These are phyloP conservation scores for Diaporthe sp. DNA, from an alignment of 2,329 filamentous ascomycete genomes.

Conservation along the genomic window DNA sequence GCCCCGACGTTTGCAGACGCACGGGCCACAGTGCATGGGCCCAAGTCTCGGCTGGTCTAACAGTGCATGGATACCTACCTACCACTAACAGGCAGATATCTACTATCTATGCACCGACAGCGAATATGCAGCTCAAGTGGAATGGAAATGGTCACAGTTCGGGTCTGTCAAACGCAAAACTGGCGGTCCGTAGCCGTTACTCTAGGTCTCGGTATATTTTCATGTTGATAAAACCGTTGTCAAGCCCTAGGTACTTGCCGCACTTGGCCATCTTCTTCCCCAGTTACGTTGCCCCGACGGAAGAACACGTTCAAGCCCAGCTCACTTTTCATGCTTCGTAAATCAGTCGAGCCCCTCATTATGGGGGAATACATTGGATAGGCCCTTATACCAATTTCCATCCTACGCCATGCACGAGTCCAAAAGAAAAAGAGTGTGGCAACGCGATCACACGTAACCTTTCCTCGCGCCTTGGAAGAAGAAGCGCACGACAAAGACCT, in stretches of 20 bases:
- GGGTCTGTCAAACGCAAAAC: not conserved
- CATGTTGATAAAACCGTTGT: not conserved
- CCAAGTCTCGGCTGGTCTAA: not conserved
- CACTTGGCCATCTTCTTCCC: not conserved
- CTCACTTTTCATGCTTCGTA: conserved; percentile 38
- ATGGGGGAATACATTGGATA: conserved; percentile 19
- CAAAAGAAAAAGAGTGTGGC: conserved; percentile 37
- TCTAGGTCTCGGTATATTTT: not conserved
- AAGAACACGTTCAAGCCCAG: conserved; percentile 23
- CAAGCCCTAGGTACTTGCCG: not conserved
- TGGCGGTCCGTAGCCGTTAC: not conserved
- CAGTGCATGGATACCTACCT: not conserved
- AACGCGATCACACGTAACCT: conserved; percentile 73
- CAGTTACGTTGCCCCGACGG: not conserved
- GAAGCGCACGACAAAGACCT: conserved; percentile 98
- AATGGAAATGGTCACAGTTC: not conserved
- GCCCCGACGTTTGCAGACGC: conserved; percentile 34
- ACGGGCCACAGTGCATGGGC: conserved; percentile 32
- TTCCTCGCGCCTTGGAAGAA: conserved; percentile 92
- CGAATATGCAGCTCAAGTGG: not conserved
- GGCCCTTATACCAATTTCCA: conserved; percentile 17
- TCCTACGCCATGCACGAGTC: conserved; percentile 45
- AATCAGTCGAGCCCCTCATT: conserved; percentile 40
- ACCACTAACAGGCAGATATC: not conserved
- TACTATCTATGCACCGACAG: too few relatives aligned